Base-by-base conservation (phyloP, 2,329 filamentous ascomycete species). In the Colletotrichum falcatum region DNA sequence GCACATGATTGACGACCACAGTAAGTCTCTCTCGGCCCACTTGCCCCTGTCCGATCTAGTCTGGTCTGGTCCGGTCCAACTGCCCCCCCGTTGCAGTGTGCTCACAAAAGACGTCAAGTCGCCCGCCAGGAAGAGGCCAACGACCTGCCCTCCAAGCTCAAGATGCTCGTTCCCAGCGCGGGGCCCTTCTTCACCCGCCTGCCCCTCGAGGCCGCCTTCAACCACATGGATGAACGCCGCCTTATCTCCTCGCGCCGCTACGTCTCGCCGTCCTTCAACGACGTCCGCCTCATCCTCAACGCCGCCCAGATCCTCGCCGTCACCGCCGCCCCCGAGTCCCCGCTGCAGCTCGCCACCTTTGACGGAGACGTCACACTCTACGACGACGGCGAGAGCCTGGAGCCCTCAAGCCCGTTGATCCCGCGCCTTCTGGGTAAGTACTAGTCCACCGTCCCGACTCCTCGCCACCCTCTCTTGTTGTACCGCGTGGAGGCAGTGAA, bases 331-430 rank as follows among this genome's bases (percentile, higher is more conserved):
- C 33, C 39, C n/a, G 84, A 85, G 54, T 91, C 92, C 28, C 87
- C 89, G 5, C 86, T 98, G 11, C 90, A 96, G 75, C 87, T 99
- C 5, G 91, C 97, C 64, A 99, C 96, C 0, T 99, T 99, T 79
- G 96, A 99, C 80, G 96, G 96, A 81, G 96, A 99, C 81, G 94
- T 99, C 61, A 99, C 96, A 1, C 87, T 99, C 28, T 99, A 99
- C 79, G 92, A 94, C 67, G 93, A 99, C 77, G 96, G 96, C 16
- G 87, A 94, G 76, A 93, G 90, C 73, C 85, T 99, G 11, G 90
- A 91, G 65, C 85, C 90, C 0, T 86, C 89, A 20, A 97, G 93
- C 78, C 92, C 94, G 0, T 90, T 97, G 20, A 94, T 98, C 63
- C 83, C 87, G 1, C 83, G 87, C 35, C 85, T 91, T 46, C 79